Evolutionary conservation across 2,329 filamentous ascomycete genomes (phyloP).

Genomic region (Venturia aucupariae): DNA sequence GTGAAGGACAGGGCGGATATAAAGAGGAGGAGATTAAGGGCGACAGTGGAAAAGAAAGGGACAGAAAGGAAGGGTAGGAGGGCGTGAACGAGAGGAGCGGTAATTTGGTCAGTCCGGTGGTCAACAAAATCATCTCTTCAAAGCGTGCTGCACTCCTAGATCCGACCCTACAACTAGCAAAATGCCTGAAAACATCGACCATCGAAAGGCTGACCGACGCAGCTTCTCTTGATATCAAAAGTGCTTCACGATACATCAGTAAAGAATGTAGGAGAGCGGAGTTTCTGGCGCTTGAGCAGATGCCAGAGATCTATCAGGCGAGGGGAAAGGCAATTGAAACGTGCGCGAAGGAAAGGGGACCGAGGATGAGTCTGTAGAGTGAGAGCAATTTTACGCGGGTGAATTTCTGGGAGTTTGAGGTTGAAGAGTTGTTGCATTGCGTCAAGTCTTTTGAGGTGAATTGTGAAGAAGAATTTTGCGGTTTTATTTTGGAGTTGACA

Average conservation of each 20-base stretch:
- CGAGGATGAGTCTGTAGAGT: not conserved
- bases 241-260: not conserved
- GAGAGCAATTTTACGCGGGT: not conserved
- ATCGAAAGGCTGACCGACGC: not conserved
- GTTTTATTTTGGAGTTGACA: not conserved
- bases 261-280: not conserved
- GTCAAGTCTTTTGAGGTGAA: not conserved
- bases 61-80: too few species aligned
- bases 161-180: not conserved
- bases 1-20: not conserved
- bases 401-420: not conserved
- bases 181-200: not conserved
- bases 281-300: not conserved
- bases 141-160: too few species aligned
- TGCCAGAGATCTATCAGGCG: not conserved
- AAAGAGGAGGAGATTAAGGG: not conserved
- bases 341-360: not conserved
- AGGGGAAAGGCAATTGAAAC: not conserved
- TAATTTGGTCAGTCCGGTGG: too few species aligned
- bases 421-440: constrained; percentile 6
- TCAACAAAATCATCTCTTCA: too few species aligned
- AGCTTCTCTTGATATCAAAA: not conserved
- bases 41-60: not conserved
- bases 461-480: not conserved
- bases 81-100: too few species aligned